Evolutionary conservation across 805 yeast species (phyloP).

Genomic region (Brettanomyces nanus): DNA sequence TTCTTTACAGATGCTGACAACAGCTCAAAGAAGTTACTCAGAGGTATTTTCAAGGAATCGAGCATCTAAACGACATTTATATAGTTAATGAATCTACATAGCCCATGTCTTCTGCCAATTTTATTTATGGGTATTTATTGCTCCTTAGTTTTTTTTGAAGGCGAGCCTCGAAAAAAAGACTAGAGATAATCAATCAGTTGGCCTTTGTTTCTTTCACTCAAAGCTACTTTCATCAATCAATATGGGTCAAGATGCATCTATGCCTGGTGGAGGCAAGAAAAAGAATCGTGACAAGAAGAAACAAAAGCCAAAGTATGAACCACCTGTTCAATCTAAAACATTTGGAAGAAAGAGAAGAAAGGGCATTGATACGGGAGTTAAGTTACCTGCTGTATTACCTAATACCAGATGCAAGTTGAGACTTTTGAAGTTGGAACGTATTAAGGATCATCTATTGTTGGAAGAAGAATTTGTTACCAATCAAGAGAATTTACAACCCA

Average conservation of each 20-base stretch:
- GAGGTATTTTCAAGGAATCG: constrained; percentile 9
- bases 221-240: constrained; percentile 7
- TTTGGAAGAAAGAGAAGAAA: constrained; percentile 83
- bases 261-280: constrained; percentile 26
- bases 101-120: too few relatives aligned
- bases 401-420: constrained; percentile 90
- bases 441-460: constrained; percentile 87
- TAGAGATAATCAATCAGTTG: too few relatives aligned
- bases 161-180: too few relatives aligned
- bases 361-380: constrained; percentile 72
- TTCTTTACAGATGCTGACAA: constrained; percentile 12
- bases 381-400: constrained; percentile 79
- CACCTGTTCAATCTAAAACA: constrained; percentile 85
- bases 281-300: constrained; percentile 40
- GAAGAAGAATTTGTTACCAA: constrained; percentile 96
- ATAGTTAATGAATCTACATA: too few relatives aligned
- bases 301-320: constrained; percentile 95
- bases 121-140: too few relatives aligned
- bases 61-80: too few relatives aligned
- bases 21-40: constrained; percentile 6
- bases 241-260: constrained; percentile 29
- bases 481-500: constrained; percentile 90
- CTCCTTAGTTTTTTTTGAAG: too few relatives aligned
- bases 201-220: too few relatives aligned
- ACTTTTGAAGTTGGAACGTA: constrained; percentile 85